Evolutionary conservation across 176 grass and related monocot species (phyloP), one percentile per base, ranked within the genome.

Genomic region (Leersia perrieri): DNA sequence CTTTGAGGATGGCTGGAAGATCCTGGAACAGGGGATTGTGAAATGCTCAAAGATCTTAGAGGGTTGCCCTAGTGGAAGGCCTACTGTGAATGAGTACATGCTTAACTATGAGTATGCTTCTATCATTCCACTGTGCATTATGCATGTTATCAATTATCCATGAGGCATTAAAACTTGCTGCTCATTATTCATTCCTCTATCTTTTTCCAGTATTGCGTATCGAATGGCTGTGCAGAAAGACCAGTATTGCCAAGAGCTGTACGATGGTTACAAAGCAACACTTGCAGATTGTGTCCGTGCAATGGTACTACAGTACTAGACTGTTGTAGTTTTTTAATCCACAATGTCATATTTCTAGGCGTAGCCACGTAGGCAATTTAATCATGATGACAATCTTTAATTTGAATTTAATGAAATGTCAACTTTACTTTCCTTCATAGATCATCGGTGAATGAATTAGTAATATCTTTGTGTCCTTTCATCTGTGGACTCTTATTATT

Each of bases 1-100:
- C 72, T 90, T 90, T 47, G 83, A 86, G 66, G 88, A 90, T 72
- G 88, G 88, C n/a, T 90, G 88, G 88, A 86, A 41, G 68, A 73
- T 90, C 83, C 83, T 90, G 47, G 78, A 90, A 78, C 82, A 82
- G 60, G 88, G 83, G 25, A 90, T 90, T 39, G 44, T 90, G 51
- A 90, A 85, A 65, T 90, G 88, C 66, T 90, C 88, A 77, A 82
- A 90, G 88, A 86, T 90, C 82, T 78, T 90, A 60, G 88, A 90
- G 73, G 75, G 79, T 42, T 68, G 27, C 78, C 82, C 78, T 23
- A 75, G 73, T 49, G 66, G n/a, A 86, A 90, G 83, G 83, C 88
- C 88, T 51, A 67, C 58, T 51, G 88, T 82, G 70, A 34, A 16
- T 42, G 89, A 91, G 80, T 91, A 87, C 75, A 91, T 87, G 84